A percentile compares a stretch with the other conserved stretches of the same genome.
Conservation (phyloP, 2,329 filamentous ascomycete species). For the Trichoderma simmonsii region DNA sequence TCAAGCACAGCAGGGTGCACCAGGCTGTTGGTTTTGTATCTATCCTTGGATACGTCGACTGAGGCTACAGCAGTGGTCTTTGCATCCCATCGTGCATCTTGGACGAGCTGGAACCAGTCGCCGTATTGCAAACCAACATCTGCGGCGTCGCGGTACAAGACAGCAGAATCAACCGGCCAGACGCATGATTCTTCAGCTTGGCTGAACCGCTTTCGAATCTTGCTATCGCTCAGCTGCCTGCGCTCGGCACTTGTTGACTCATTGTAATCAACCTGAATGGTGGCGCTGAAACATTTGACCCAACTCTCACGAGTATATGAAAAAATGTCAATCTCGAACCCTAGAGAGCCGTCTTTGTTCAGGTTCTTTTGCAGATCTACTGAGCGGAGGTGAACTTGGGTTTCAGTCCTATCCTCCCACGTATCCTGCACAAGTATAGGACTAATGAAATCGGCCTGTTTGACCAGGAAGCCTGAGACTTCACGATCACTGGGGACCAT, state of each 20-base stretch:
- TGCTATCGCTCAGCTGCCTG: background rate
- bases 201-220: background rate
- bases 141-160: background rate
- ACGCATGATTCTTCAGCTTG: background rate
- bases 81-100: background rate
- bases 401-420: conserved; percentile 5
- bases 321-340: conserved; percentile 13
- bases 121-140: conserved; percentile 9
- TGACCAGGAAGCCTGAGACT: background rate
- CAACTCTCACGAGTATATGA: background rate
- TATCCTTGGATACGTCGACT: background rate
- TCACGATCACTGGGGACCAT: background rate
- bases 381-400: conserved; percentile 1
- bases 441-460: background rate
- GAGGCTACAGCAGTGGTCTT: background rate
- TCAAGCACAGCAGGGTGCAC: conserved; percentile 40
- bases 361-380: background rate
- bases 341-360: background rate
- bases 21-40: conserved; percentile 23
- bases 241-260: background rate
- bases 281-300: conserved; percentile 5
- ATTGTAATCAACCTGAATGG: conserved; percentile 1
- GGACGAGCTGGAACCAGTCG: conserved; percentile 5
- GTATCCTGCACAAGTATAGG: background rate
- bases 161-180: background rate